Evolutionary conservation across 345 rosid genomes (phyloP).

Genomic region (Euphorbia lathyris): DNA sequence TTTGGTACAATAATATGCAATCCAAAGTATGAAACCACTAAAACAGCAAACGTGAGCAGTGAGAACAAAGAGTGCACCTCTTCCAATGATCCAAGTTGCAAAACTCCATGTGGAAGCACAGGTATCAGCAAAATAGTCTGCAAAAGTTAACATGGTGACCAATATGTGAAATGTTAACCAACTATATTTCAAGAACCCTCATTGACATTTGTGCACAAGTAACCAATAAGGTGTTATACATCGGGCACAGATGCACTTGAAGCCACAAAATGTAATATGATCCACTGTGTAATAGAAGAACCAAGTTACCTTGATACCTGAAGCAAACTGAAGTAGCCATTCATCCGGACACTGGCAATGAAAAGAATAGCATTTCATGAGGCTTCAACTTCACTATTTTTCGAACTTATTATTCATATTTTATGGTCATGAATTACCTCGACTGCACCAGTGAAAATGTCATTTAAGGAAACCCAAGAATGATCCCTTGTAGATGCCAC

Average conservation of each 20-base stretch:
- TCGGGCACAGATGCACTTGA: background rate
- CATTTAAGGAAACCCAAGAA: slow-evolving; percentile 41
- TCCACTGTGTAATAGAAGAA: background rate
- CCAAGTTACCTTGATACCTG: slow-evolving; percentile 57
- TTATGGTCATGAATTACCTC: slow-evolving; percentile 21
- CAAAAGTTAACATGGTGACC: slow-evolving; percentile 18
- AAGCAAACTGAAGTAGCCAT: slow-evolving; percentile 59
- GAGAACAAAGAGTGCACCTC: slow-evolving; percentile 36
- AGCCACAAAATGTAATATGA: background rate
- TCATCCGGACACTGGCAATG: slow-evolving; percentile 53
- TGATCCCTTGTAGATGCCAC: slow-evolving; percentile 44
- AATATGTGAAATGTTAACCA: background rate
- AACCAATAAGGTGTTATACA: background rate
- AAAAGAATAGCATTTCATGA: slow-evolving; percentile 14
- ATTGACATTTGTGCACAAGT: background rate
- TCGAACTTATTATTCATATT: background rate
- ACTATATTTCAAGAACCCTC: background rate
- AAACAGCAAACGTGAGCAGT: slow-evolving; percentile 4
- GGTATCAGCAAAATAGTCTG: slow-evolving; percentile 62
- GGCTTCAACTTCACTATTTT: background rate
- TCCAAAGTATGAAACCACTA: background rate
- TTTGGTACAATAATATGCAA: background rate
- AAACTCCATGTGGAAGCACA: slow-evolving; percentile 56
- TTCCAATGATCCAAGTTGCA: slow-evolving; percentile 64
- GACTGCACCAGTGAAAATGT: slow-evolving; percentile 27